Base-by-base conservation (phyloP, 805 yeast species). In the Sugiyamaella valdiviana region DNA sequence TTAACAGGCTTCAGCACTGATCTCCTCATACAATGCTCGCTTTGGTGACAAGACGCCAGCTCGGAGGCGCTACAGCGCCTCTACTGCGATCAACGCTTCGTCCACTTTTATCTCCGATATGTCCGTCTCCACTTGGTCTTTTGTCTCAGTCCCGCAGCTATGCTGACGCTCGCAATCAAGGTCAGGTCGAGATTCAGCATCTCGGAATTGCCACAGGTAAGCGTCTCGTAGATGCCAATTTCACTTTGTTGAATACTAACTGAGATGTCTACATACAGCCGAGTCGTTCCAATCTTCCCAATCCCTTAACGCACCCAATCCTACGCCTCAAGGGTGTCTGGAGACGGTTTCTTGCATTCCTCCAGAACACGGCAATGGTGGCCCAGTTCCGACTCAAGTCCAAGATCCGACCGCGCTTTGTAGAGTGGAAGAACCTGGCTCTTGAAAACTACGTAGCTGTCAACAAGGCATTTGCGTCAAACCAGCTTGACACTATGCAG, bases 361-460 rank as follows among this genome's bases (percentile, higher is more conserved):
- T 84, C 10, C 71, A 82, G 58, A 85, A 85, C 63, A 84, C 91
- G 16, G 64, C 72, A n/a, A 55, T 56, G 62, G 55, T 84, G 39
- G 89, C 82, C 6, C 64, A 79, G 43, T 79, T 82, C 58, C 82
- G 87, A 36, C 75, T 79, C 62, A 85, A 83, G 63, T 80, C 89
- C 22, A 77, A 80, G 36, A 62, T 76, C 49, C 83, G 80, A 64
- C 86, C 90, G 26, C 69, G 79, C 39, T 83, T 83, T 55, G 63
- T 79, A 17, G 76, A 80, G 51, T 90, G 96, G 96, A 86, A 85
- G 64, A 91, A 88, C 65, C 75, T 75, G 24, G 95, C 95, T 6
- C 80, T 90, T 57, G 87, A 87, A 57, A 72, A 72, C 44, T 89
- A 80, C 64, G 84, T 83, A 23, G 77, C 78, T 49, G 83, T 86